Base-by-base conservation (phyloP, 2,329 filamentous ascomycete species). In the Incumbomyces delicatus region DNA sequence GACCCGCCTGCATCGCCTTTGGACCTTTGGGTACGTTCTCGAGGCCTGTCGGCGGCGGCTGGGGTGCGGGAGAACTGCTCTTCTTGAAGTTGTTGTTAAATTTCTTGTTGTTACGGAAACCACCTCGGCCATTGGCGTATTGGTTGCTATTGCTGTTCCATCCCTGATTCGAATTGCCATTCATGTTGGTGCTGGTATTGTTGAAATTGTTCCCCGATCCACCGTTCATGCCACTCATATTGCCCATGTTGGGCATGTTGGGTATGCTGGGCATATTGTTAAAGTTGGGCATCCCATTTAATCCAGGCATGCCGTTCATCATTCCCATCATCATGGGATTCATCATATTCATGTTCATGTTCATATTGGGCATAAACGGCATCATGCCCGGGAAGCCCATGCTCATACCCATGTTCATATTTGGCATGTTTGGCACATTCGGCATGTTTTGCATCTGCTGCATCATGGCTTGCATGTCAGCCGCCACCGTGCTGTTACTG, bases 291-390 rank as follows among this genome's bases (percentile, higher is more conserved):
- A 50, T 40, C 47, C 50, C 48, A 48, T 61, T 64, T 57, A 66
- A 67, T 13, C 59, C 59, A 43, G 67, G 69, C 66, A 75, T 74
- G 12, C 34, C 34, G 16, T 60, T 61, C 54, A 65, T 63, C 34
- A 53, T 52, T 17, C 40, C 40, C 42, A 45, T 45, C 66, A 74
- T 74, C 66, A 75, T 75, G 44, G 63, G 64, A 56, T 69, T 67
- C 64, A 70, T 68, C 64, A 69, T 68, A 33, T 51, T 49, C 5
- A 50, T 49, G 35, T 55, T 51, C 47, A 53, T 59, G 17, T 43
- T 41, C 51, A 55, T 53, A 34, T 14, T 47, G 13, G 49, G 45
- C 54, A 53, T 55, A 48, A 56, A 50, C 12, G 54, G 51, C 39
- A 54, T 44, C 41, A 35, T 33, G 14, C 39, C 39, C 7, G 29